A percentile compares a stretch with the other conserved stretches of the same genome.
Evolutionary conservation across 2,329 filamentous ascomycete species (phyloP).

Genomic region (Acrodontium crateriforme): DNA sequence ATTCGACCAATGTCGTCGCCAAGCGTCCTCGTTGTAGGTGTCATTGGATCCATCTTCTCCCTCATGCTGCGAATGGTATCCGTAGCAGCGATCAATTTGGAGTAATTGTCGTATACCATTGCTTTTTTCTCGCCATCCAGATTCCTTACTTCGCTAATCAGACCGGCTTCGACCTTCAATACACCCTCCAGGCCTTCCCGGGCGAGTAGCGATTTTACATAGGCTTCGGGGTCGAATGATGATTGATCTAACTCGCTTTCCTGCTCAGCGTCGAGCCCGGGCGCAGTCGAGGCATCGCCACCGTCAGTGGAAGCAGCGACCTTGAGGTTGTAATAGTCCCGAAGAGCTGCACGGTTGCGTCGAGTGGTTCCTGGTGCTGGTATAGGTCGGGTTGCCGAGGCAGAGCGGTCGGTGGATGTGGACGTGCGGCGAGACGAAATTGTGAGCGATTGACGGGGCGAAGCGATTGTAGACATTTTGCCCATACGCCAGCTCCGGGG

Average conservation of each 20-base stretch:
- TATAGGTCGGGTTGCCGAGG: slow-evolving; percentile 25
- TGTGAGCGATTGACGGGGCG: slow-evolving; percentile 45
- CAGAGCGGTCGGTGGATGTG: slow-evolving; percentile 41
- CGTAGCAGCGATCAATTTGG: slow-evolving; percentile 88
- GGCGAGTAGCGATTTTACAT: slow-evolving; percentile 48
- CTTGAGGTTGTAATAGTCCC: slow-evolving; percentile 88
- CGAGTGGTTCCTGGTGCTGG: slow-evolving; percentile 24
- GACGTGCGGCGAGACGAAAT: slow-evolving; percentile 62
- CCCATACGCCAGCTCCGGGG: too few relatives aligned
- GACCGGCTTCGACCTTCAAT: slow-evolving; percentile 53
- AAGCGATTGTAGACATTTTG: slow-evolving; percentile 45
- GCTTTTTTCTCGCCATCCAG: slow-evolving; percentile 95
- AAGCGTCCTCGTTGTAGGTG: slow-evolving; percentile 58
- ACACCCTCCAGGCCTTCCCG: slow-evolving; percentile 53
- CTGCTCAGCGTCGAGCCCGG: slow-evolving; percentile 40
- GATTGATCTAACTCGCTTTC: slow-evolving; percentile 59
- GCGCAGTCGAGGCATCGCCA: slow-evolving; percentile 24
- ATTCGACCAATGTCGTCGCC: slow-evolving; percentile 63
- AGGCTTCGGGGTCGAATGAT: slow-evolving; percentile 59
- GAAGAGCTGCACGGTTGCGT: slow-evolving; percentile 71
- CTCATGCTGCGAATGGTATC: slow-evolving; percentile 90
- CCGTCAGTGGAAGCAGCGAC: slow-evolving; percentile 26
- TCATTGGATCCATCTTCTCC: slow-evolving; percentile 65
- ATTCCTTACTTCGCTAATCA: slow-evolving; percentile 67
- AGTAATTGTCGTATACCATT: slow-evolving; percentile 96